phyloP scores from a whole-genome alignment of 176 grass and related monocot genomes.

The Dendrocalamus sinicus region DNA sequence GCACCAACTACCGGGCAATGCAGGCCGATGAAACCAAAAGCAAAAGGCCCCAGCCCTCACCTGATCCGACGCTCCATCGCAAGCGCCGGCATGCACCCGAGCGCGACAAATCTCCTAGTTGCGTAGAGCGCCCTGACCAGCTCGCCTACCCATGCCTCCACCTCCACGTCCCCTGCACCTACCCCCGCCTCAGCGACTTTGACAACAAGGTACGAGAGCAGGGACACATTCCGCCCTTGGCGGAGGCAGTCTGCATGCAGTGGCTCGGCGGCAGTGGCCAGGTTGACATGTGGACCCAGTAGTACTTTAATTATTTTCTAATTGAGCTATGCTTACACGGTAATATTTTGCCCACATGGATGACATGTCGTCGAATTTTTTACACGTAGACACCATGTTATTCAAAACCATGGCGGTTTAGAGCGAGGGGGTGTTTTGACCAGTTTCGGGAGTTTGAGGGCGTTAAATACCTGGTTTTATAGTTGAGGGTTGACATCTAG shows the following conservation, averaged over 20 bases:
- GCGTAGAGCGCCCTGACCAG: slow-evolving; percentile 70
- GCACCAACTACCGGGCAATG: slow-evolving; percentile 49
- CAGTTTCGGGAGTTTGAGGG: too few species aligned
- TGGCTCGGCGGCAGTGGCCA: slow-evolving; percentile 52
- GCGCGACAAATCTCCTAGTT: slow-evolving; percentile 62
- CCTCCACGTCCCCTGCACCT: not conserved
- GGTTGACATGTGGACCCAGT: not conserved
- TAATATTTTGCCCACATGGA: too few species aligned
- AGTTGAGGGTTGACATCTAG: too few species aligned
- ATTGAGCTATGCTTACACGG: too few species aligned
- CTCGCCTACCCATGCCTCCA: slow-evolving; percentile 51
- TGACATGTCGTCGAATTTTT: too few species aligned
- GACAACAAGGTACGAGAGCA: slow-evolving; percentile 79
- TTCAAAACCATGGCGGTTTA: too few species aligned
- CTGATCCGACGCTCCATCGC: slow-evolving; percentile 45
- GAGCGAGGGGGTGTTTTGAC: too few species aligned
- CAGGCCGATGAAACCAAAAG: not conserved
- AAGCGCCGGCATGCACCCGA: slow-evolving; percentile 47
- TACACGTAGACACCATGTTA: too few species aligned
- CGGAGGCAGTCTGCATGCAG: slow-evolving; percentile 76
- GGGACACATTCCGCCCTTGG: slow-evolving; percentile 78
- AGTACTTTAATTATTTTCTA: too few species aligned
- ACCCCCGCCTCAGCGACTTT: slow-evolving; percentile 64
- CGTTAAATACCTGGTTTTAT: too few species aligned
- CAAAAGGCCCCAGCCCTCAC: not conserved